Percentiles rank a stretch among this genome's conserved stretches.
phyloP scores from a whole-genome alignment of 371 early-diverging fungal genomes.

The Blakeslea trispora region DNA sequence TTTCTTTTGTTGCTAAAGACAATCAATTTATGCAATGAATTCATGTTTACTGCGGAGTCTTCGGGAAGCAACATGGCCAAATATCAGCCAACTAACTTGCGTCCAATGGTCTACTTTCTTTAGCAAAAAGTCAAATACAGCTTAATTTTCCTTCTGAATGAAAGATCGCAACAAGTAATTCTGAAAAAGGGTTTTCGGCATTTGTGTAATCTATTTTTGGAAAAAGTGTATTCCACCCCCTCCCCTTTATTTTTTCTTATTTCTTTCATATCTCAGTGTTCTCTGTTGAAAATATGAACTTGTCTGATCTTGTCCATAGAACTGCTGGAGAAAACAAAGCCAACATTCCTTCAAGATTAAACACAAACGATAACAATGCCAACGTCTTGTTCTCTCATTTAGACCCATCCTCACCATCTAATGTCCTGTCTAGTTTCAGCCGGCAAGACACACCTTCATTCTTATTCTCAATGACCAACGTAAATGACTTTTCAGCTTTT shows the following conservation, averaged over 20 bases:
- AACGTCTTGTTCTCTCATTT: slow-evolving; percentile 13
- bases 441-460: slow-evolving; percentile 15
- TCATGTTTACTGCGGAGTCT: no score
- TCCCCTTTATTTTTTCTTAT: background rate
- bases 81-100: no score
- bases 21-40: no score
- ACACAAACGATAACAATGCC: slow-evolving; percentile 2
- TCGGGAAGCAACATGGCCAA: no score
- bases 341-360: slow-evolving; percentile 1
- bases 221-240: slow-evolving; percentile 1
- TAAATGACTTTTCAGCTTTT: slow-evolving; percentile 7
- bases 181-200: no score
- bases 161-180: no score
- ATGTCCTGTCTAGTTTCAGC: slow-evolving; percentile 10
- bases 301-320: slow-evolving; percentile 42
- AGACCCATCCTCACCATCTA: slow-evolving; percentile 16
- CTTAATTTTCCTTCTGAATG: no score
- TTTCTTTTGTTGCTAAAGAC: no score
- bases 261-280: slow-evolving; percentile 1
- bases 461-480: slow-evolving; percentile 18
- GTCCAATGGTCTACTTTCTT: no score
- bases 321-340: slow-evolving; percentile 29
- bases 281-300: slow-evolving; percentile 27
- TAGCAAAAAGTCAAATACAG: no score
- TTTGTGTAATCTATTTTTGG: background rate